Base-by-base conservation (phyloP, 441 rosid species). In the Brassica hybrid region DNA sequence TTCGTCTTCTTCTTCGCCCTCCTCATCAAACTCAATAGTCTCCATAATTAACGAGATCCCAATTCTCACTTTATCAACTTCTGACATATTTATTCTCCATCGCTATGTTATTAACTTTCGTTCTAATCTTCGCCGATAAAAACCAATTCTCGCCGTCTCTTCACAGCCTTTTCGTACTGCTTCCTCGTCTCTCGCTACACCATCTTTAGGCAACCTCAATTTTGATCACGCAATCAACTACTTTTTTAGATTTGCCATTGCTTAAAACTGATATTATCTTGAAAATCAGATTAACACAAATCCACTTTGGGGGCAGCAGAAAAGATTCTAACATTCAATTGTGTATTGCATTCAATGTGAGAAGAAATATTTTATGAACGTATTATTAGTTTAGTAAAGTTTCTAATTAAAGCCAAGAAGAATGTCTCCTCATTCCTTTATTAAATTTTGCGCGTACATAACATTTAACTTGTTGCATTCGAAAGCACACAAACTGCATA, bases 141-240 rank as follows among this genome's bases (percentile, higher is more conserved):
- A 65, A 45, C 76, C 48, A 77, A 2, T 6, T 1, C 67, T n/a
- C 19, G 58, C 61, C 45, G 72, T 71, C 68, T 71, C 76, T 65
- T 43, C 34, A 77, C 66, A 23, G 80, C 76, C 17, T 27, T 72
- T 23, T 72, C 76, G 11, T 77, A 77, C 17, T 58, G 25, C 4
- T 34, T 71, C 67, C 72, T 41, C 80, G 57, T 52, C 12, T 52
- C 12, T 77, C 25, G 16, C 27, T 34, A 43, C 60, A 56, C 80
- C 72, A 77, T 19, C 4, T 58, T 2, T 76, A 52, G 0, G 1
- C 43, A 38, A 27, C 0, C 19, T 59, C 69, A 43, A 72, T 11
- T 38, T 38, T 38, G 45, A 38, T 38, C 45, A 38, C 2, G 45
- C 45, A 38, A 38, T 38, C 45, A 38, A 10, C 45, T 38, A 38